A percentile compares a stretch with the other conserved stretches of the same genome.
Conservation (phyloP, 805 yeast genomes). For the Yamadazyma nakazawae region DNA sequence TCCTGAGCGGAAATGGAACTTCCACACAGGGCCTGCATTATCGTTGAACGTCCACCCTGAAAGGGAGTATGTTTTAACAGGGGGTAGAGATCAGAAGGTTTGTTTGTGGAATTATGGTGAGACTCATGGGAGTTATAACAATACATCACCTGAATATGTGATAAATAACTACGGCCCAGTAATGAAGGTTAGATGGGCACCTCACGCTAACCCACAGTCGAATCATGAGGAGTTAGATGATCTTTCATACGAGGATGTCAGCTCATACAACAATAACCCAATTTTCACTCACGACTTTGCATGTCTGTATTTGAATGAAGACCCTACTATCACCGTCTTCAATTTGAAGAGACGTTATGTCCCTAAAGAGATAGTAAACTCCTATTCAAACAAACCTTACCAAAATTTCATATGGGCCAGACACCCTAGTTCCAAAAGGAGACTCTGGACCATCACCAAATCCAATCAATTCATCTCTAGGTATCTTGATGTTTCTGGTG, state of each 20-base stretch:
- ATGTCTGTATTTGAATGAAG: constrained; percentile 69
- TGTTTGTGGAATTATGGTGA: constrained; percentile 65
- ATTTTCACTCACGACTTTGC: constrained; percentile 67
- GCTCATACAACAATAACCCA: constrained; percentile 12
- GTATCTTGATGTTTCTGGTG: constrained; percentile 23
- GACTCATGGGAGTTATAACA: constrained; percentile 8
- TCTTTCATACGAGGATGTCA: not conserved
- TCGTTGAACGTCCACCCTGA: constrained; percentile 88
- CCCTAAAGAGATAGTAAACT: constrained; percentile 65
- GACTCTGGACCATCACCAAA: constrained; percentile 40
- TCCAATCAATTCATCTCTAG: constrained; percentile 36
- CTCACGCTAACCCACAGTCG: constrained; percentile 17
- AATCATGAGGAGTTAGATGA: constrained; percentile 23
- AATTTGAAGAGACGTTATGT: constrained; percentile 67
- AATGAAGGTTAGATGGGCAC: constrained; percentile 67
- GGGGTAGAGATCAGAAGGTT: constrained; percentile 85
- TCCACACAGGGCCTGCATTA: constrained; percentile 89
- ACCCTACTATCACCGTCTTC: constrained; percentile 66
- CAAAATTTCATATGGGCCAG: constrained; percentile 44
- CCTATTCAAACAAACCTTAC: constrained; percentile 40
- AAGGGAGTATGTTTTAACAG: constrained; percentile 76
- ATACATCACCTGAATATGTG: constrained; percentile 58
- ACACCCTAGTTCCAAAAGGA: constrained; percentile 19
- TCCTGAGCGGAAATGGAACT: constrained; percentile 76
- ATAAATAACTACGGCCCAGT: constrained; percentile 77